phyloP scores from a whole-genome alignment of 345 rosid genomes.

The Mallotus nudiflorus region DNA sequence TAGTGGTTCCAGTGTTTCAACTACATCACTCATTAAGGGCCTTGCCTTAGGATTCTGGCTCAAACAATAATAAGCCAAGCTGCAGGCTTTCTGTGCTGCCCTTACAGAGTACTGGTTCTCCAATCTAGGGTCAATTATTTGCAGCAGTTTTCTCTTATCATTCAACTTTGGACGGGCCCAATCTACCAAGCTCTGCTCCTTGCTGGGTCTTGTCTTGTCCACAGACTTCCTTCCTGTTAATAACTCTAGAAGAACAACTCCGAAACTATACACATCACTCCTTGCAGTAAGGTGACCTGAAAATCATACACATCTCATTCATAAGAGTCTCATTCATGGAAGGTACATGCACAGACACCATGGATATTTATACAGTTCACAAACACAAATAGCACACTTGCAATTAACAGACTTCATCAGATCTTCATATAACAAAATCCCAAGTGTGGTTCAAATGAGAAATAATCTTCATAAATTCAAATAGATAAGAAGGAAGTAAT shows the following conservation, averaged over 20 bases:
- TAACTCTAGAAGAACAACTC: conserved; percentile 92
- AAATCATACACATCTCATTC: conserved; percentile 24
- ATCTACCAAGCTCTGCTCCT: conserved; percentile 93
- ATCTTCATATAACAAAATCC: conserved; percentile 2
- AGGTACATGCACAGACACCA: not conserved
- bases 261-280: conserved; percentile 95
- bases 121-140: conserved; percentile 87
- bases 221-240: conserved; percentile 90
- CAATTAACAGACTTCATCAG: not conserved
- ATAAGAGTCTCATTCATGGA: not conserved
- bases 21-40: conserved; percentile 96
- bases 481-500: not conserved
- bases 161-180: conserved; percentile 98
- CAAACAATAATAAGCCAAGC: conserved; percentile 88
- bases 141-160: conserved; percentile 84
- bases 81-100: conserved; percentile 96
- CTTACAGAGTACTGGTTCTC: conserved; percentile 84
- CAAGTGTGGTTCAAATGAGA: not conserved
- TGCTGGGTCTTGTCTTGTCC: conserved; percentile 93
- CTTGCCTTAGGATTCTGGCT: conserved; percentile 98
- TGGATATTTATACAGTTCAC: not conserved
- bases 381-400: not conserved
- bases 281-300: conserved; percentile 95
- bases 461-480: not conserved
- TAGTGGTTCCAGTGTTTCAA: conserved; percentile 88